Conservation (phyloP, 2,329 filamentous ascomycete species). For the Scedosporium aurantiacum region DNA sequence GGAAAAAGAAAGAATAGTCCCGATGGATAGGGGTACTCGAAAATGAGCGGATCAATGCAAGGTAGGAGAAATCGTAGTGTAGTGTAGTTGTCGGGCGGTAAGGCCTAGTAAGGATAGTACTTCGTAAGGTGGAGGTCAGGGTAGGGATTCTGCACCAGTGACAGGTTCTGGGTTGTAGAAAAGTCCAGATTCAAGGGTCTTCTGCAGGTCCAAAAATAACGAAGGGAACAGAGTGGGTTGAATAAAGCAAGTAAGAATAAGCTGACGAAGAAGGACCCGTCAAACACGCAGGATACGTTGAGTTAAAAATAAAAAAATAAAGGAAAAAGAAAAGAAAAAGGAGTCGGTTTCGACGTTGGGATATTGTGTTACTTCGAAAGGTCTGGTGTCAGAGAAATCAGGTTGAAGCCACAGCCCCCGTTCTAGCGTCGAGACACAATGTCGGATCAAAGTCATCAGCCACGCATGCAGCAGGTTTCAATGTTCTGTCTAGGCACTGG, state of each 20-base stretch:
- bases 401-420: slow-evolving; percentile 4
- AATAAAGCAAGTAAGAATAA: neutral
- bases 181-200: too few relatives aligned
- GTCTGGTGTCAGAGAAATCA: neutral
- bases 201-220: too few relatives aligned
- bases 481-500: neutral
- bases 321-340: neutral
- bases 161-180: too few relatives aligned
- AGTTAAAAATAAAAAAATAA: too few relatives aligned
- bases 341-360: neutral
- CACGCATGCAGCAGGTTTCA: neutral
- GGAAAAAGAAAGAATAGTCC: neutral
- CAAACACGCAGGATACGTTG: neutral
- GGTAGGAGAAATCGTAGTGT: too few relatives aligned
- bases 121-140: too few relatives aligned
- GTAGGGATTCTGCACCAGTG: too few relatives aligned
- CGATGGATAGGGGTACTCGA: neutral
- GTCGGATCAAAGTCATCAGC: neutral
- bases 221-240: neutral
- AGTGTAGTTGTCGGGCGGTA: too few relatives aligned
- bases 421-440: neutral
- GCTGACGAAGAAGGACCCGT: neutral
- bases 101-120: too few relatives aligned
- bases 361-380: neutral
- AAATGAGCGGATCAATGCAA: too few relatives aligned